Evolutionary conservation across 2,329 filamentous ascomycete species (phyloP).

Genomic region (Cladophialophora exuberans): DNA sequence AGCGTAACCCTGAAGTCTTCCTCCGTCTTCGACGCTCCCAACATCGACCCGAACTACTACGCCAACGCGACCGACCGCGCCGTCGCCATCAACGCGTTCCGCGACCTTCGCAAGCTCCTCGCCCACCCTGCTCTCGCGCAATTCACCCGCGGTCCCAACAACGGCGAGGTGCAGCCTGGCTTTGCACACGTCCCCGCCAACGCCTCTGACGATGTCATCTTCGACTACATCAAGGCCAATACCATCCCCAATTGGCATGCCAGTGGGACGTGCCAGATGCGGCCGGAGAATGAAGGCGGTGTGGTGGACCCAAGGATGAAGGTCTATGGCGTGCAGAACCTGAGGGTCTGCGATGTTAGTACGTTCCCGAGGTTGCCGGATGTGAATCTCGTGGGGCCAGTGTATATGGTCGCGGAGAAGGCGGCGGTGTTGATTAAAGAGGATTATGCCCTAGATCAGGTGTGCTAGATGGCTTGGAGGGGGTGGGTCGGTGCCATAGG

Average conservation of each 20-base stretch:
- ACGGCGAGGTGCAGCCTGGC: conserved; percentile 17
- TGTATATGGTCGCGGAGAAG: conserved; percentile 41
- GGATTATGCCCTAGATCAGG: too few relatives aligned
- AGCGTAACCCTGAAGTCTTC: conserved; percentile 28
- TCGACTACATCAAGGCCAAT: conserved; percentile 31
- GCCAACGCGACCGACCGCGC: conserved; percentile 23
- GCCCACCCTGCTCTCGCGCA: conserved; percentile 29
- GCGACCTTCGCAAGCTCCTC: conserved; percentile 34
- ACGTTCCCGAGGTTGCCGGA: conserved; percentile 39
- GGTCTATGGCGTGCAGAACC: conserved; percentile 37
- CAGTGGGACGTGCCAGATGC: conserved; percentile 41
- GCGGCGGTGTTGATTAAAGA: conserved; percentile 40
- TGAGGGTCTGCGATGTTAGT: conserved; percentile 40
- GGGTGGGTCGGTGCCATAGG: too few relatives aligned
- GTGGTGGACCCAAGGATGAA: conserved; percentile 37
- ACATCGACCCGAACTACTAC: conserved; percentile 32
- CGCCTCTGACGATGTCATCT: conserved; percentile 34
- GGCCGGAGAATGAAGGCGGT: conserved; percentile 35
- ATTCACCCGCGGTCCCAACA: conserved; percentile 40
- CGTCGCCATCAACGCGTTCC: conserved; percentile 33
- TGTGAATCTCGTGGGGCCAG: conserved; percentile 41
- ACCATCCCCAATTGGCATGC: conserved; percentile 35
- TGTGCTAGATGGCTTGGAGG: too few relatives aligned
- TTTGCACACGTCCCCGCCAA: conserved; percentile 20
- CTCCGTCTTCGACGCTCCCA: conserved; percentile 18